Base-by-base conservation (phyloP, 2,329 filamentous ascomycete genomes). In the Verticillium tricorpus region DNA sequence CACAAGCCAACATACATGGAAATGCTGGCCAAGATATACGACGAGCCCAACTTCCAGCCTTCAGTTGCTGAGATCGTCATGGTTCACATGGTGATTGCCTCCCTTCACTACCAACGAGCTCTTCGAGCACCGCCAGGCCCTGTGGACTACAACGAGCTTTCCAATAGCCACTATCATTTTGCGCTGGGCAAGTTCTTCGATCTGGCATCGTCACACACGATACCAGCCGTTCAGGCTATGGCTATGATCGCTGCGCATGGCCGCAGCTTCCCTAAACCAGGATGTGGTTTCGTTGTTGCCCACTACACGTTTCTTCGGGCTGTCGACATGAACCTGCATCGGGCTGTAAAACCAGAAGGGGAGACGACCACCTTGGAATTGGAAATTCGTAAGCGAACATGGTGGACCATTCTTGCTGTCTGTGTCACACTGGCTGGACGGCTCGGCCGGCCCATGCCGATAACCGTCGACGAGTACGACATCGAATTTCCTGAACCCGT, bases 151-250 rank as follows among this genome's bases (percentile, higher is more conserved):
- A 86, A 89, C 66, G 80, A 85, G 1, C 77, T 88, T 58, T 91
- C 90, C 4, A 91, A 93, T 73, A 84, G 85, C 60, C 91, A 95
- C 71, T 94, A 93, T 67, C 89, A 93, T 69, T 94, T 88, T 70
- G 83, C 88, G 1, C 75, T 93, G 55, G 85, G 85, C 70, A 87
- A 88, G 72, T 86, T 90, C 66, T 88, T 85, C 64, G 79, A 91
- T 57, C 76, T 96, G 4, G 75, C 85, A 15, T 79, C 79, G 6
- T 85, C 86, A 19, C 84, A 84, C 61, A 86, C 85, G 0, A 75
- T 93, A 15, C 78, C 85, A 56, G 85, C 91, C 59, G 80, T 93
- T 8, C 91, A 95, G 72, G 91, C 90, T 3, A 73, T 95, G 68
- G 81, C 87, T 12, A 77, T 95, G 75, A 85, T 96, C 19, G 87